Conservation (phyloP, 2,329 filamentous ascomycete genomes). For the Pestalotiopsis sp. region DNA sequence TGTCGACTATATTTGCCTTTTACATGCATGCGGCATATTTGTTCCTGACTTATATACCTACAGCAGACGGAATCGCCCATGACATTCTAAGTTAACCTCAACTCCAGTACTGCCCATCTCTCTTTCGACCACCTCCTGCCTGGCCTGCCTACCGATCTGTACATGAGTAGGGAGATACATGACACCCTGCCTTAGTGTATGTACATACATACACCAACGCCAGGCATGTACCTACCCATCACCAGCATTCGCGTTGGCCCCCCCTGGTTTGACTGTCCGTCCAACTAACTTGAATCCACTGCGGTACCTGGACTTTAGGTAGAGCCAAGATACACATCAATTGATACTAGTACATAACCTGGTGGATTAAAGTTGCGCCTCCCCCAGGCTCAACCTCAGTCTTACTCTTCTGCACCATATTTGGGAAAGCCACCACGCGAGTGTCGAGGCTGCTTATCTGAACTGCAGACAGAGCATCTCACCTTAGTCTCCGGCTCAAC, state of each 20-base stretch:
- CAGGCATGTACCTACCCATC: neutral
- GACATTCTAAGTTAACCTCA: no score
- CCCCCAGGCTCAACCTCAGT: conserved; percentile 10
- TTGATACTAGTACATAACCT: neutral
- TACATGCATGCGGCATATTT: no score
- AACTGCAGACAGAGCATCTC: neutral
- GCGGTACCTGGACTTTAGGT: neutral
- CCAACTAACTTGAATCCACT: neutral
- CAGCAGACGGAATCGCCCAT: no score
- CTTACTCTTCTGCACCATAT: conserved; percentile 10
- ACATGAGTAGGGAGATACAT: neutral
- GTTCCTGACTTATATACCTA: no score
- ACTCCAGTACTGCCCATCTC: no score
- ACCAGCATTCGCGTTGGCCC: neutral
- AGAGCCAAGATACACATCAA: neutral
- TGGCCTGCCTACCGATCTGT: no score
- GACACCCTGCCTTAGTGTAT: neutral
- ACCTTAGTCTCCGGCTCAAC: neutral
- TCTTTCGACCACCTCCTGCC: no score
- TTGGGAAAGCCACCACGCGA: neutral
- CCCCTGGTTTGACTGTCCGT: neutral
- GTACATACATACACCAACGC: neutral
- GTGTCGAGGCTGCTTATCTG: neutral
- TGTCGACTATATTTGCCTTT: no score
- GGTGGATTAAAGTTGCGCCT: conserved; percentile 14